Evolutionary conservation across 257 asterid species (phyloP).

Genomic region (Solanum verrucosum): DNA sequence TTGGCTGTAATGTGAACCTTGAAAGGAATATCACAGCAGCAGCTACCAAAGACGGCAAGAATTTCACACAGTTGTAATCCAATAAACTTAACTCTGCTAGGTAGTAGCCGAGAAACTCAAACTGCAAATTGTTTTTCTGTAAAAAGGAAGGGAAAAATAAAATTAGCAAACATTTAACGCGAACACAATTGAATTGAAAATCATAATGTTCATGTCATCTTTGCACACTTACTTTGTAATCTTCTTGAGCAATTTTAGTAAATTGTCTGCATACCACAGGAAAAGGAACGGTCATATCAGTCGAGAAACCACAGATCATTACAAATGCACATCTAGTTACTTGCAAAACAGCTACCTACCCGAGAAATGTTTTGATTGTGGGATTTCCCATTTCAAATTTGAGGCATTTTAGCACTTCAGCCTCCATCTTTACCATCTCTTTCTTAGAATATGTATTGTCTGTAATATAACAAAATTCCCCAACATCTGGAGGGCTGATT

Average conservation of each 20-base stretch:
- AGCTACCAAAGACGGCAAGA: conserved; percentile 79
- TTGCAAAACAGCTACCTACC: background rate
- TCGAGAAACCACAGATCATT: background rate
- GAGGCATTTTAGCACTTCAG: conserved; percentile 61
- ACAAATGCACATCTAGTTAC: background rate
- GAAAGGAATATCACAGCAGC: conserved; percentile 68
- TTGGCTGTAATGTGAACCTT: conserved; percentile 53
- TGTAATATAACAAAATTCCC: conserved; percentile 69
- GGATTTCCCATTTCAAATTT: conserved; percentile 83
- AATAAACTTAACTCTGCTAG: conserved; percentile 74
- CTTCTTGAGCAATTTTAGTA: conserved; percentile 42
- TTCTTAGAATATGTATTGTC: conserved; percentile 50
- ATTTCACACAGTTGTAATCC: conserved; percentile 62
- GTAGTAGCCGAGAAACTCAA: conserved; percentile 75
- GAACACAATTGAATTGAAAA: background rate
- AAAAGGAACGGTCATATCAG: background rate
- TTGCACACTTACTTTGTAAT: conserved; percentile 29
- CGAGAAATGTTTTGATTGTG: conserved; percentile 63
- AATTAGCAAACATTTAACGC: background rate
- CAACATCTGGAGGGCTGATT: conserved; percentile 65
- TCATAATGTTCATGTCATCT: background rate
- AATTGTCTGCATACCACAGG: conserved; percentile 19
- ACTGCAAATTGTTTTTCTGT: conserved; percentile 38
- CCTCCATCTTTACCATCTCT: conserved; percentile 80
- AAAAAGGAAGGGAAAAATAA: background rate